phyloP scores from a whole-genome alignment of 2,329 filamentous ascomycete species.

The Paecilomyces variotii region DNA sequence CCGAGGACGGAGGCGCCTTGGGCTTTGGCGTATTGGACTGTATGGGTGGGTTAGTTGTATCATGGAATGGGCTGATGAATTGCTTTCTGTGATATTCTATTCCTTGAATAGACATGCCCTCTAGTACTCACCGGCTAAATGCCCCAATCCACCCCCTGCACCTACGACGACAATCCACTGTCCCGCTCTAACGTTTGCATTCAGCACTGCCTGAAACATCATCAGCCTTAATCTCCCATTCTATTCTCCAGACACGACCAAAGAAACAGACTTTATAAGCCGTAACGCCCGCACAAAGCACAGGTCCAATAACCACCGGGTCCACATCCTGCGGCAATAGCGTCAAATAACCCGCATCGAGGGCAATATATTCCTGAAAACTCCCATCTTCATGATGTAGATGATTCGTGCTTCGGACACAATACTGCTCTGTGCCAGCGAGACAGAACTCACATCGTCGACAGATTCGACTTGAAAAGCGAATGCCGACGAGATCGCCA shows the following conservation, averaged over 20 bases:
- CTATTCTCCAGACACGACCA: background rate
- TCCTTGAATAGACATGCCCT: background rate
- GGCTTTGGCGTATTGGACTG: slow-evolving; percentile 39
- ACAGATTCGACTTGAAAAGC: slow-evolving; percentile 36
- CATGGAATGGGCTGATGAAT: too few species aligned
- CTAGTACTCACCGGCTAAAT: slow-evolving; percentile 31
- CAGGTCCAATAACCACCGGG: slow-evolving; percentile 33
- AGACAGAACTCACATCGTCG: slow-evolving; percentile 38
- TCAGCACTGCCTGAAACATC: slow-evolving; percentile 30
- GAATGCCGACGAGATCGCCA: slow-evolving; percentile 36
- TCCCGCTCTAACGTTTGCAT: slow-evolving; percentile 31
- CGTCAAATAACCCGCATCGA: slow-evolving; percentile 39
- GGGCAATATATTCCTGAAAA: slow-evolving; percentile 38
- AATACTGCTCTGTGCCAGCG: slow-evolving; percentile 35
- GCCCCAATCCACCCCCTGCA: slow-evolving; percentile 39
- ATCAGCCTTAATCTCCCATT: background rate
- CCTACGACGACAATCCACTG: slow-evolving; percentile 39
- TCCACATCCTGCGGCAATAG: slow-evolving; percentile 37
- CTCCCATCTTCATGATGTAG: slow-evolving; percentile 40
- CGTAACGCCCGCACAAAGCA: slow-evolving; percentile 39
- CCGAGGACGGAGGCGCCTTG: slow-evolving; percentile 36
- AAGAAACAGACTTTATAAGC: slow-evolving; percentile 30
- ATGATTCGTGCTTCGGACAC: slow-evolving; percentile 36
- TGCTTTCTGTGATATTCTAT: background rate
- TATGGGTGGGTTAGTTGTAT: slow-evolving; percentile 1